phyloP scores from a whole-genome alignment of 805 yeast genomes.

The Monosporozyma solicola region DNA sequence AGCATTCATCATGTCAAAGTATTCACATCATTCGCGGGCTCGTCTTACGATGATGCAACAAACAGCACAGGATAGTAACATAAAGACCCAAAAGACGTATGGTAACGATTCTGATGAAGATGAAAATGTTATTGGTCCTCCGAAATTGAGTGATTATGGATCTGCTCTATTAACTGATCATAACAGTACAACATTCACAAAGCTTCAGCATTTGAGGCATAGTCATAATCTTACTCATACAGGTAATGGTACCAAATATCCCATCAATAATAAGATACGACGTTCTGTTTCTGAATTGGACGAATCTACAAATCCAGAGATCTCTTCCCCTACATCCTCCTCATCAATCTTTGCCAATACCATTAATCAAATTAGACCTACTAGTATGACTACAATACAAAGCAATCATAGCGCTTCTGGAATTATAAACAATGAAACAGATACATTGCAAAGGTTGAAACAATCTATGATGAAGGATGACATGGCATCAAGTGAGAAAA shows the following conservation, averaged over 20 bases:
- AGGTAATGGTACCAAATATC: background rate
- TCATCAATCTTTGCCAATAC: constrained; percentile 5
- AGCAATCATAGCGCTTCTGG: background rate
- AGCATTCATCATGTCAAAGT: constrained; percentile 7
- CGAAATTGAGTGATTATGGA: constrained; percentile 26
- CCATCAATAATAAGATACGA: background rate
- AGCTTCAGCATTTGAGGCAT: constrained; percentile 1
- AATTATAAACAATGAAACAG: background rate
- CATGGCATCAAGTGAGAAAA: background rate
- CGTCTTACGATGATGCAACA: background rate
- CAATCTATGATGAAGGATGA: constrained; percentile 1
- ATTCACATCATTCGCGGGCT: constrained; percentile 8
- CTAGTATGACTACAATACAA: constrained; percentile 5
- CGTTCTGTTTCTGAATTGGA: background rate
- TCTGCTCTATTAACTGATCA: constrained; percentile 21
- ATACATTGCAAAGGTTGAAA: constrained; percentile 1
- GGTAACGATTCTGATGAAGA: constrained; percentile 12
- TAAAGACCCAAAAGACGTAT: background rate
- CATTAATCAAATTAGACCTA: constrained; percentile 4
- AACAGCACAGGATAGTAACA: background rate
- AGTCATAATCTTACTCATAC: background rate
- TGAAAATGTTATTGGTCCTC: constrained; percentile 22
- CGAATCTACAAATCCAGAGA: background rate
- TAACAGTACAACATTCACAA: background rate
- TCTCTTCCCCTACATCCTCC: background rate